A percentile compares a stretch with the other conserved stretches of the same genome.
These are phyloP conservation scores for Taiozyma sp. DNA, from an alignment of 1,139 yeast species.

Conservation along the genomic window DNA sequence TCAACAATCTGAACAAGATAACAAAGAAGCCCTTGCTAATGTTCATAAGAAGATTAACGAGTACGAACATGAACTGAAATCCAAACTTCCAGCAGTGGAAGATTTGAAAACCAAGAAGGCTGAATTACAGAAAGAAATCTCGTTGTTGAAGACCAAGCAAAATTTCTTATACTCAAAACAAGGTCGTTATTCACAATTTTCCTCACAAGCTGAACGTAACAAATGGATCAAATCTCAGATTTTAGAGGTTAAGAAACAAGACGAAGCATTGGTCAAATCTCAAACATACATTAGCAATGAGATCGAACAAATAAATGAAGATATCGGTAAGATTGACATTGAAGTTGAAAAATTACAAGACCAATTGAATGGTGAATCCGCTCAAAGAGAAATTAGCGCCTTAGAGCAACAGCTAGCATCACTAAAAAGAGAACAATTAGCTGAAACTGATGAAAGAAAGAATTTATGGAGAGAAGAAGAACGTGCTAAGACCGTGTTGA, in stretches of 20 bases:
- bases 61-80: conserved; percentile 38
- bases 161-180: conserved; percentile 69
- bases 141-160: conserved; percentile 47
- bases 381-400: conserved; percentile 28
- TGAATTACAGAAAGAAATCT: conserved; percentile 35
- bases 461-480: conserved; percentile 79
- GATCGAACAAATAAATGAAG: conserved; percentile 7
- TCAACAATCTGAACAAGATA: conserved; percentile 22
- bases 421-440: conserved; percentile 38
- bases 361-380: conserved; percentile 33
- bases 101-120: conserved; percentile 39
- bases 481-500: conserved; percentile 49
- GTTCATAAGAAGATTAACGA: conserved; percentile 33
- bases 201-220: conserved; percentile 56
- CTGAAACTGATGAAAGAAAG: conserved; percentile 63
- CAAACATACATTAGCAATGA: conserved; percentile 22
- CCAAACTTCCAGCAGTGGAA: conserved; percentile 41
- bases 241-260: conserved; percentile 29
- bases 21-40: conserved; percentile 24
- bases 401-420: conserved; percentile 27
- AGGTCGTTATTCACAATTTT: conserved; percentile 63
- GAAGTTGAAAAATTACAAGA: conserved; percentile 33
- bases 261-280: conserved; percentile 11
- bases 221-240: conserved; percentile 59
- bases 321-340: conserved; percentile 21